Conservation (phyloP, 2,329 filamentous ascomycete species). For the Aspergillus tanneri region DNA sequence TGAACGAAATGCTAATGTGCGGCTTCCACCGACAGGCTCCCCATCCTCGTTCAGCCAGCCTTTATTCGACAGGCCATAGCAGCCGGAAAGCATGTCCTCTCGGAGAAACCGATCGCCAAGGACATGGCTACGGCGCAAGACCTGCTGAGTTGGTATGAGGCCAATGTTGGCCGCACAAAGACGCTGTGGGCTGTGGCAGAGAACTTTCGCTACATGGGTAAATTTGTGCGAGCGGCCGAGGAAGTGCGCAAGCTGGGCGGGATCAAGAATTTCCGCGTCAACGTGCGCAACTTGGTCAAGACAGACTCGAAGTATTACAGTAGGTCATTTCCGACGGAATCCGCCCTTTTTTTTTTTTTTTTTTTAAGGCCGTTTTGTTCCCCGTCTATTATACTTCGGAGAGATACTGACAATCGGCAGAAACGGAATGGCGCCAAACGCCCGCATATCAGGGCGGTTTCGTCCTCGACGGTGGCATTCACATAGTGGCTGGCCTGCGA, state of each 20-base stretch:
- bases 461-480: constrained; percentile 59
- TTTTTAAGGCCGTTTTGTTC: background rate
- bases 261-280: constrained; percentile 52
- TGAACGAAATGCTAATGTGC: background rate
- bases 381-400: constrained; percentile 6
- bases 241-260: constrained; percentile 50
- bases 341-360: constrained; percentile 4
- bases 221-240: constrained; percentile 48
- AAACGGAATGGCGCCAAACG: constrained; percentile 57
- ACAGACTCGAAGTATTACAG: constrained; percentile 55
- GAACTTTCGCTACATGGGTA: constrained; percentile 56
- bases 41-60: constrained; percentile 53
- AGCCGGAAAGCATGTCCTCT: constrained; percentile 57
- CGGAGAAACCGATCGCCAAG: constrained; percentile 59
- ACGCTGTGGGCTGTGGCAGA: constrained; percentile 54
- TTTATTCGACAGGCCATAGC: constrained; percentile 51
- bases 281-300: constrained; percentile 46
- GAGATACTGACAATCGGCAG: constrained; percentile 22
- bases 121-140: constrained; percentile 53
- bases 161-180: constrained; percentile 41
- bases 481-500: constrained; percentile 54
- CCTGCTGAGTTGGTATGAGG: constrained; percentile 53
- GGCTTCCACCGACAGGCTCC: constrained; percentile 41
- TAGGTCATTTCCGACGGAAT: constrained; percentile 27
- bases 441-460: constrained; percentile 60